Base-by-base conservation (phyloP, 257 asterid species). In the Primulina eburnea region DNA sequence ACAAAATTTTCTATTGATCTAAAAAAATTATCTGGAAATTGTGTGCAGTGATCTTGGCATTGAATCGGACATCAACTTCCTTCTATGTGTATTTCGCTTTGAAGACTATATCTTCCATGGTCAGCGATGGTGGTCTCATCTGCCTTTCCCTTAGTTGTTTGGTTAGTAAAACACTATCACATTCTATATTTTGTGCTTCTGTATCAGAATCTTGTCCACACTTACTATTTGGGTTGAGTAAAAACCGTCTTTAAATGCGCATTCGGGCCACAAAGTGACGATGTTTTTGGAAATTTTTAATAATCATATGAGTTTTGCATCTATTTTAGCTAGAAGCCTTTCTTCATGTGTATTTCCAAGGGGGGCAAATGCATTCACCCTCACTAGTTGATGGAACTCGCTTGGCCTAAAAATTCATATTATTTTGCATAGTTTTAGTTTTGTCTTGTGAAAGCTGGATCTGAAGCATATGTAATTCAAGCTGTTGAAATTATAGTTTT, bases 91-190 rank as follows among this genome's bases (percentile, higher is more conserved):
- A 81, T 67, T 84, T 74, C n/a, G 79, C 71, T 6, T 20, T 82
- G 34, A 78, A 80, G 76, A 80, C 70, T 35, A 32, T 82, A 61
- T 71, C 89, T 65, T 76, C 73, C 72, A 82, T 80, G 85, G 62
- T 82, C 3, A 59, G 71, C 17, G 81, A 80, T 0, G 77, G 80
- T 14, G 81, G 77, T 24, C 75, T 76, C 52, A 71, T 70, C 26
- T 80, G 88, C 82, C 75, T 83, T 6, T 55, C 88, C 60, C 71
- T 78, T 60, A 73, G 75, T 68, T 80, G 78, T 76, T 68, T 77
- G 83, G 88, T 28, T 50, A 26, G n/a, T 21, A 14, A 8, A 21
- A 16, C 11, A 32, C 43, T 0, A 3, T 30, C 52, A 8, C 66
- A 17, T 14, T 5, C 7, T 16, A 50, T 50, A 43, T 17, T 50